These are phyloP conservation scores for Cyclotella atomus DNA, from an alignment of 108 stramenopile species.

Conservation along the genomic window DNA sequence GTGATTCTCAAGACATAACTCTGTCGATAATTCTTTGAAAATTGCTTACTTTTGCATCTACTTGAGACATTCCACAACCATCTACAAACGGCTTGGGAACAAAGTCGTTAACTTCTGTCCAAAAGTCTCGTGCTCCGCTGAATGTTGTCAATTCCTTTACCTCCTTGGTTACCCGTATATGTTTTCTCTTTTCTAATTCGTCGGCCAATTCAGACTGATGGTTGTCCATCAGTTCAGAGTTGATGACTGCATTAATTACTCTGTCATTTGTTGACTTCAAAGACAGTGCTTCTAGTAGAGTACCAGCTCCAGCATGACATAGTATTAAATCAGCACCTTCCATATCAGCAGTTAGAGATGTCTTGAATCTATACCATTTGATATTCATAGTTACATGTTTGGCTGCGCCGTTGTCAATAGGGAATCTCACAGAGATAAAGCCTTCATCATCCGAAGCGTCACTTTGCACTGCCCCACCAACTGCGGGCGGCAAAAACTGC, in stretches of 20 bases:
- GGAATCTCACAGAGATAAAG: conserved; percentile 24
- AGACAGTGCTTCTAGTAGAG: conserved; percentile 84
- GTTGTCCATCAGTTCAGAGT: conserved; percentile 92
- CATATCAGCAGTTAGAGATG: conserved; percentile 82
- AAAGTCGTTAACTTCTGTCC: conserved; percentile 26
- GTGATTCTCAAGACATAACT: no score
- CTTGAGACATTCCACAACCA: background rate
- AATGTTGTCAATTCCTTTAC: conserved; percentile 27
- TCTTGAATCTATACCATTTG: conserved; percentile 76
- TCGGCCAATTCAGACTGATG: conserved; percentile 93
- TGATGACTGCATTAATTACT: conserved; percentile 83
- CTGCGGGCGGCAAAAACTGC: conserved; percentile 2
- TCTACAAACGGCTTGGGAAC: conserved; percentile 26
- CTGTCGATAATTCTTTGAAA: conserved; percentile 43
- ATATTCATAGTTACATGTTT: conserved; percentile 11
- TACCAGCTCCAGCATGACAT: conserved; percentile 94
- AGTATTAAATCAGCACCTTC: conserved; percentile 81
- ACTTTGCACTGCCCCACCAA: background rate
- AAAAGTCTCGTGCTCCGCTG: conserved; percentile 23
- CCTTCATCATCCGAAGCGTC: conserved; percentile 4
- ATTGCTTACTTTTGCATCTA: background rate
- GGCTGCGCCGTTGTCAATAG: background rate
- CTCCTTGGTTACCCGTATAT: conserved; percentile 55
- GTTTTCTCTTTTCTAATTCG: conserved; percentile 72
- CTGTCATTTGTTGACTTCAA: conserved; percentile 22